Conservation (phyloP, 768 basidiomycete genomes). For the Suillus plorans region DNA sequence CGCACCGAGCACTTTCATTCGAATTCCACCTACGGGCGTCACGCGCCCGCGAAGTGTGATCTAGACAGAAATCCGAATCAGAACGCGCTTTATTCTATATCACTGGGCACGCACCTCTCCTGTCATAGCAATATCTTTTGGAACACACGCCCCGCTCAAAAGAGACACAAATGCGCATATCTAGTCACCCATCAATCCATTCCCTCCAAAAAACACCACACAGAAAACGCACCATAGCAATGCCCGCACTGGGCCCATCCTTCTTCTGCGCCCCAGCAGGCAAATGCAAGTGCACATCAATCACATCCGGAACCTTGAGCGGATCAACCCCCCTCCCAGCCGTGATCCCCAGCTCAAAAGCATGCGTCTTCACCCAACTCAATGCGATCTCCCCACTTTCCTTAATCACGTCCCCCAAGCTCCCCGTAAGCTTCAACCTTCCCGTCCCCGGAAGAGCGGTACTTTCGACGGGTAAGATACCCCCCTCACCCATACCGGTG, state of each 20-base stretch:
- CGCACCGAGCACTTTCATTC: slow-evolving; percentile 88
- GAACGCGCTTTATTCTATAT: neutral
- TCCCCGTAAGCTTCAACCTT: slow-evolving; percentile 74
- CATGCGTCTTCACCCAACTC: slow-evolving; percentile 89
- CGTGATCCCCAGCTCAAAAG: slow-evolving; percentile 78
- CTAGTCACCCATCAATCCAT: slow-evolving; percentile 30
- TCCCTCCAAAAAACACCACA: neutral
- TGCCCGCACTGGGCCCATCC: slow-evolving; percentile 89
- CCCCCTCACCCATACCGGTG: slow-evolving; percentile 86
- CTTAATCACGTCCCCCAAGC: slow-evolving; percentile 87
- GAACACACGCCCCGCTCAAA: slow-evolving; percentile 72
- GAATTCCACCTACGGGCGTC: slow-evolving; percentile 86
- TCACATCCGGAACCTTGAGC: slow-evolving; percentile 64
- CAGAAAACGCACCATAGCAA: slow-evolving; percentile 65
- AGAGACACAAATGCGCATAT: slow-evolving; percentile 86
- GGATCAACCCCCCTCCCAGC: slow-evolving; percentile 68
- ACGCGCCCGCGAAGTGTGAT: slow-evolving; percentile 83
- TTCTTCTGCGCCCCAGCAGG: slow-evolving; percentile 92
- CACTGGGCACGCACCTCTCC: slow-evolving; percentile 64
- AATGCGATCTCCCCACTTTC: slow-evolving; percentile 89
- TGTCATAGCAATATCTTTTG: slow-evolving; percentile 81
- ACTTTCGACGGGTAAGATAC: slow-evolving; percentile 83
- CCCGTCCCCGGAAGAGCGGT: slow-evolving; percentile 76
- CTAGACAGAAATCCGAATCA: slow-evolving; percentile 27
- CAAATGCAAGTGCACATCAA: slow-evolving; percentile 87